Conservation (phyloP, 2,329 filamentous ascomycete species). For the Penicillium sp. region DNA sequence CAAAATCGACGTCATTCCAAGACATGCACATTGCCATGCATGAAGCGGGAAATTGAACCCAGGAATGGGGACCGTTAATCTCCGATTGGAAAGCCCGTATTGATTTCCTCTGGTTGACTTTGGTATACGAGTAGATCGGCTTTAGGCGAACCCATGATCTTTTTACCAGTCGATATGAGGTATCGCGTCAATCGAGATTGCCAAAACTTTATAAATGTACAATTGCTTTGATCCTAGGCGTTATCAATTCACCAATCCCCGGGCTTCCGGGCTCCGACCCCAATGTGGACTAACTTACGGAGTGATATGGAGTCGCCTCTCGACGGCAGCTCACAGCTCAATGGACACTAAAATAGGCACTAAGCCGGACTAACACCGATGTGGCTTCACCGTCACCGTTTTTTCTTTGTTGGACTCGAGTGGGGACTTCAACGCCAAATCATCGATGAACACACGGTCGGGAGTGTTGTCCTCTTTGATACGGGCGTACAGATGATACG, state of each 20-base stretch:
- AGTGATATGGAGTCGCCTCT: not conserved
- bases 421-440: not conserved
- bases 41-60: not conserved
- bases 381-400: not conserved
- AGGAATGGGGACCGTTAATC: not conserved
- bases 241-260: not conserved
- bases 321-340: not conserved
- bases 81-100: not conserved
- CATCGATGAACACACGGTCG: not conserved
- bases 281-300: not conserved
- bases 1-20: not conserved
- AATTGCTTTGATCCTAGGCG: not conserved
- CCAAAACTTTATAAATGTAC: not conserved
- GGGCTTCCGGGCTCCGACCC: not conserved
- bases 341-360: not conserved
- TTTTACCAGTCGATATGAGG: not conserved
- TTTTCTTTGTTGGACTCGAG: slow-evolving; percentile 4
- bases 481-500: not conserved
- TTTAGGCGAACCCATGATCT: too few species aligned
- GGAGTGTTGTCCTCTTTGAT: not conserved
- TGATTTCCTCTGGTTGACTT: slow-evolving; percentile 1
- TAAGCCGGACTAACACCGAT: not conserved
- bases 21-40: not conserved
- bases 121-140: not conserved
- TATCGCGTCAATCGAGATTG: not conserved